Evolutionary conservation across 1,284 basidiomycete genomes (phyloP).

Genomic region (Ustilago bromivora): DNA sequence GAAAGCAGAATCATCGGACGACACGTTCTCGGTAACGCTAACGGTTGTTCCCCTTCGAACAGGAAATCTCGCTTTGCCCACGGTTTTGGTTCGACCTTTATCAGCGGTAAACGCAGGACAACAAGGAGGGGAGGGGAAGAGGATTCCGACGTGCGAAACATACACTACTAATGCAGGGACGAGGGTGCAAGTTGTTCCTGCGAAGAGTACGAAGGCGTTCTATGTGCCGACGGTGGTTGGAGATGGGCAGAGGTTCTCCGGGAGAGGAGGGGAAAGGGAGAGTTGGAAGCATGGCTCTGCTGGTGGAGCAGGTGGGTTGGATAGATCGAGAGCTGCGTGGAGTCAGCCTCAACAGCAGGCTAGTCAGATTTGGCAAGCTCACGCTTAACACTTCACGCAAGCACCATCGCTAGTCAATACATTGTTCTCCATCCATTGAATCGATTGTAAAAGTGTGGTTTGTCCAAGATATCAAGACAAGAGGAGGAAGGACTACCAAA

Average conservation of each 20-base stretch:
- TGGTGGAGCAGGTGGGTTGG: slow-evolving; percentile 6
- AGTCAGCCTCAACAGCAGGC: slow-evolving; percentile 5
- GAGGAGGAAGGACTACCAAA: slow-evolving; percentile 76
- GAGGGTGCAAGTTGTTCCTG: slow-evolving; percentile 40
- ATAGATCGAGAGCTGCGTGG: background rate
- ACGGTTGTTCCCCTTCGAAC: slow-evolving; percentile 53
- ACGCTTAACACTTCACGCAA: background rate
- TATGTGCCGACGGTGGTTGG: slow-evolving; percentile 21
- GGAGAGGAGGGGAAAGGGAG: background rate
- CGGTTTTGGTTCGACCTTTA: slow-evolving; percentile 10
- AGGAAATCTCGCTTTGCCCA: slow-evolving; percentile 25
- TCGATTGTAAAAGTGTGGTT: too few species aligned
- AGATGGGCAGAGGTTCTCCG: background rate
- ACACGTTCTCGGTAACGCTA: slow-evolving; percentile 20
- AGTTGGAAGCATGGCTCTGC: slow-evolving; percentile 15
- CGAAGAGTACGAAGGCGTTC: slow-evolving; percentile 22
- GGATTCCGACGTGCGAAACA: slow-evolving; percentile 45
- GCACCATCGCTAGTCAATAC: too few species aligned
- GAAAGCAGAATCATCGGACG: background rate
- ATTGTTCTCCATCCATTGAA: too few species aligned
- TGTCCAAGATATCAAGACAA: too few species aligned
- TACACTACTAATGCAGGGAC: slow-evolving; percentile 47
- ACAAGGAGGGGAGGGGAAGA: background rate
- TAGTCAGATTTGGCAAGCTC: slow-evolving; percentile 8
- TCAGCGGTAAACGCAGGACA: background rate